Evolutionary conservation across 495 filamentous ascomycete species (phyloP), one percentile per base, ranked within the genome.

Genomic region (Penicillium paradoxum): DNA sequence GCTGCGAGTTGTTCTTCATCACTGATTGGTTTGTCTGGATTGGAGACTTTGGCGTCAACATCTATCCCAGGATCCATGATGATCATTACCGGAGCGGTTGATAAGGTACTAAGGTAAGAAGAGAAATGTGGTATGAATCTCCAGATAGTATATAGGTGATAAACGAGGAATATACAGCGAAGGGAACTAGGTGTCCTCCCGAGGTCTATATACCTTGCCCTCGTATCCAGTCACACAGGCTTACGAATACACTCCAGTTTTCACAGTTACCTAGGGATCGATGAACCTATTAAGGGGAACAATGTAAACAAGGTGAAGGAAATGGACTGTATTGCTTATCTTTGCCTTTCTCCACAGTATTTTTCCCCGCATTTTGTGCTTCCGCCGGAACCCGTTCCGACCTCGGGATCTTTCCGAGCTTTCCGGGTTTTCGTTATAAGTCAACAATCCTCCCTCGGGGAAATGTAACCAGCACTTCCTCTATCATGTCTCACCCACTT

Each of bases 401-500:
- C 6, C 5, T 25, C 14, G 25, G 36, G 44, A 33, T 34, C 51
- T 7, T 45, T 48, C 51, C 44, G 45, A 49, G 33, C 1, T 3
- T 54, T 54, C 43, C 33, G 40, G 41, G 22, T 15, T 49, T 49
- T 22, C 33, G 33, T 25, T 27, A 4, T n/a, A 38, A 43, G 25
- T 24, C 7, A 11, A 42, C 27, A 32, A 2, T 13, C n/a, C 13
- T 17, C 11, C 36, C 36, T n/a, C n/a, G n/a, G n/a, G n/a, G 7
- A 27, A 27, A 27, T 7, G 15, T 1, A 41, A 22, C 8, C 7
- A 7, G 10, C 14, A 37, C 24, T 39, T 34, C 27, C 36, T 58
- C 6, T 17, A 42, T 44, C 34, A 70, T 72, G 64, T 38, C 64
- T 41, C 78, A 81, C 50, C 78, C 78, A 2, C 69, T 80, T 13